phyloP scores from a whole-genome alignment of 163 green algal genomes.

The Chlamydomonas reinhardtii region DNA sequence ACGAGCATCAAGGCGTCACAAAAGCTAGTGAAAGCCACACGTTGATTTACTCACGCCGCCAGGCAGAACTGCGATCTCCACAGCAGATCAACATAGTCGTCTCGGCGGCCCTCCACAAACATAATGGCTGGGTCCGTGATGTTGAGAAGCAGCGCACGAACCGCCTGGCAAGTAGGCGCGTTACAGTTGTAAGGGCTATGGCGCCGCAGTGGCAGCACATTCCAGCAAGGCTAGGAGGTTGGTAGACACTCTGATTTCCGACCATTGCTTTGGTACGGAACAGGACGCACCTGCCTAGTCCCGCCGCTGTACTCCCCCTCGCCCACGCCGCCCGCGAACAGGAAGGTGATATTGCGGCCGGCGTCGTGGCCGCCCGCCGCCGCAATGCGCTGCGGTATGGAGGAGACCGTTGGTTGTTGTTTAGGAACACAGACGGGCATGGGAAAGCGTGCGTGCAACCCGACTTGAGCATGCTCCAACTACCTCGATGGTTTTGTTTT shows the following conservation, averaged over 20 bases:
- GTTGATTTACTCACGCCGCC: constrained; percentile 10
- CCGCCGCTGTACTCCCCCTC: constrained; percentile 45
- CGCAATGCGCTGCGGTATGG: neutral
- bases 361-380: neutral
- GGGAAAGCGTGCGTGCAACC: no score
- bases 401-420: no score
- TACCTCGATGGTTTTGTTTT: no score
- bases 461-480: no score
- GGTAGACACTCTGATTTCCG: no score
- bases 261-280: no score
- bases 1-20: no score
- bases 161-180: neutral
- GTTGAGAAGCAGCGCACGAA: neutral
- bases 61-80: constrained; percentile 42
- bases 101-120: neutral
- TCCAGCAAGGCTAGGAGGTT: no score
- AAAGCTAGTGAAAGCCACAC: no score
- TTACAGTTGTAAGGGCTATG: no score
- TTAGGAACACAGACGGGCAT: no score
- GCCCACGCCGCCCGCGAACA: constrained; percentile 40
- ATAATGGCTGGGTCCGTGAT: neutral
- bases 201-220: no score
- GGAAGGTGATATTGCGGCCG: constrained; percentile 45
- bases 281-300: constrained; percentile 6
- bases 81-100: neutral